Evolutionary conservation across 2,329 filamentous ascomycete genomes (phyloP).

Genomic region (Pseudogymnoascus verrucosus): DNA sequence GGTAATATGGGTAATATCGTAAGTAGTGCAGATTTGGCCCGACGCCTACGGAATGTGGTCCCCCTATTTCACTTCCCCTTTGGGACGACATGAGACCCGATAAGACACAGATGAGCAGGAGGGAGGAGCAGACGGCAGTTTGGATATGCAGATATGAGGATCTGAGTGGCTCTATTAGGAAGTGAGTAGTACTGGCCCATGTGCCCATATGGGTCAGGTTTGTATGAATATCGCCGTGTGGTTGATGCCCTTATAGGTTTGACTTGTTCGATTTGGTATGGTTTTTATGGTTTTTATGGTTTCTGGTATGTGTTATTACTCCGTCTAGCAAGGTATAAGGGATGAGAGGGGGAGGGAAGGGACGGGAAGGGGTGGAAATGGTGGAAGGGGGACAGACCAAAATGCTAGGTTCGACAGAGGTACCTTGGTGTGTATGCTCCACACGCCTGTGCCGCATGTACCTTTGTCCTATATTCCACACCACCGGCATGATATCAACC

Average conservation of each 20-base stretch:
- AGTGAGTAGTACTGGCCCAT: neutral
- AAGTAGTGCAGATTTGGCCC: neutral
- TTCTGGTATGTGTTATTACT: neutral
- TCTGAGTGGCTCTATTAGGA: neutral
- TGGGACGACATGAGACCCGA: slow-evolving; percentile 1
- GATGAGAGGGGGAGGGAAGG: neutral
- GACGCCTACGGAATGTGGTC: neutral
- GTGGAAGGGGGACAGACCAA: neutral
- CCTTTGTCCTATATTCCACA: neutral
- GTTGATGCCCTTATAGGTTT: neutral
- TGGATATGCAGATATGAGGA: neutral
- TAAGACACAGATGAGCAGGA: neutral
- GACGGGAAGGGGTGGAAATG: neutral
- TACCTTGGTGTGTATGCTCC: slow-evolving; percentile 3
- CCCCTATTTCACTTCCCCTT: neutral
- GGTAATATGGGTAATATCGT: slow-evolving; percentile 3
- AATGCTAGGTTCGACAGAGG: neutral
- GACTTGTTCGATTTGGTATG: neutral
- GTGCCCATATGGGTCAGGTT: neutral
- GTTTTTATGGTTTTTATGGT: neutral
- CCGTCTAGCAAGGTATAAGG: neutral
- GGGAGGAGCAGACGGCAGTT: neutral
- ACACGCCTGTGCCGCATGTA: neutral
- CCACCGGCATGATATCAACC: neutral
- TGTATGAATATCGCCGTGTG: neutral